These are phyloP conservation scores for Botrytis aclada DNA, from an alignment of 2,329 filamentous ascomycete species.

Conservation along the genomic window DNA sequence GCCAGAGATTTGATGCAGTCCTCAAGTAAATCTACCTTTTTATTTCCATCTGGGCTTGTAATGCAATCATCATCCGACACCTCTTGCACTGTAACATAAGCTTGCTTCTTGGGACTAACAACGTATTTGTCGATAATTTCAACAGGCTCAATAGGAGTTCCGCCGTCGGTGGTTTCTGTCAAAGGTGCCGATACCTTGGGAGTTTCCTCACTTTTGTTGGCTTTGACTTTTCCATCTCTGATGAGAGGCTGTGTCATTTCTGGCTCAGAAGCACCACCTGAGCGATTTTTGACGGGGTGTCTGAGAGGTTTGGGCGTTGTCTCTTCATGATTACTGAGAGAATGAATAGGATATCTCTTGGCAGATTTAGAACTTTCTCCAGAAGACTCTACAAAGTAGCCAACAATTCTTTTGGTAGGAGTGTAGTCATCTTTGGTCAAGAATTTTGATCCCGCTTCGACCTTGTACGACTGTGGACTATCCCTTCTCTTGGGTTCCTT, in stretches of 20 bases:
- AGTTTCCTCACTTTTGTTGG: neutral
- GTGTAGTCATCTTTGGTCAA: slow-evolving; percentile 18
- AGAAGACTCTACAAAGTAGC: slow-evolving; percentile 9
- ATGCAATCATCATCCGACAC: neutral
- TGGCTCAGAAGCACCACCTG: neutral
- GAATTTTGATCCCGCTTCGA: slow-evolving; percentile 3
- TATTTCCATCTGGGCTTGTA: neutral
- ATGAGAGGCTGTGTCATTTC: neutral
- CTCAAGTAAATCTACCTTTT: slow-evolving; percentile 8
- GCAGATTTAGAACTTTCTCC: neutral
- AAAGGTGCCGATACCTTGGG: neutral
- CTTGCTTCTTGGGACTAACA: neutral
- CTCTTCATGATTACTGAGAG: neutral
- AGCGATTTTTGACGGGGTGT: neutral
- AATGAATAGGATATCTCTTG: neutral
- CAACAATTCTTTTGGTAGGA: slow-evolving; percentile 13
- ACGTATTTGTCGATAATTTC: neutral
- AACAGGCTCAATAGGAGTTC: neutral
- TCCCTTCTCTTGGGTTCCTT: slow-evolving; percentile 14
- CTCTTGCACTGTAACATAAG: neutral
- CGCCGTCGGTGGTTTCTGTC: neutral
- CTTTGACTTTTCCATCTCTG: neutral
- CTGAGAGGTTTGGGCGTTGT: neutral
- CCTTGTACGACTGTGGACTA: neutral
- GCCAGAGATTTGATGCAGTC: slow-evolving; percentile 23